These are phyloP conservation scores for Moesziomyces sp. DNA, from an alignment of 1,284 basidiomycete species.

Conservation along the genomic window DNA sequence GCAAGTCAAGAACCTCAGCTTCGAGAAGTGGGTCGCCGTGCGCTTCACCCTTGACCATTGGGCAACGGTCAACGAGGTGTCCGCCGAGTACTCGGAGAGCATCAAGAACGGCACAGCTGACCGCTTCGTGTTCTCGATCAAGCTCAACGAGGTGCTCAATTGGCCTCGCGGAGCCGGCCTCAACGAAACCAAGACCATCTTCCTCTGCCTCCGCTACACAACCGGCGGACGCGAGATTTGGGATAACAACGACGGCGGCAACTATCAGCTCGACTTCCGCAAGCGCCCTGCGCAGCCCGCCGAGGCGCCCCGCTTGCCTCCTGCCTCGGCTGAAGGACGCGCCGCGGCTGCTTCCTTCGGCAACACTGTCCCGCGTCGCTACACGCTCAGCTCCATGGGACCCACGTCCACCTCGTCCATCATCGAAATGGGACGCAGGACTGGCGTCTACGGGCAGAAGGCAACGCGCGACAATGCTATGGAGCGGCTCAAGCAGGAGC, in stretches of 20 bases:
- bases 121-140: conserved; percentile 72
- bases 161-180: conserved; percentile 68
- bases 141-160: conserved; percentile 70
- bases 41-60: conserved; percentile 94
- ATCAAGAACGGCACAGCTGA: conserved; percentile 75
- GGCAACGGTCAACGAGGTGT: conserved; percentile 94
- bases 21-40: conserved; percentile 85
- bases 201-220: conserved; percentile 82
- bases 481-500: conserved; percentile 70
- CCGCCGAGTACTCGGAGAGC: conserved; percentile 77
- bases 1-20: conserved; percentile 85
- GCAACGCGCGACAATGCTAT: conserved; percentile 61
- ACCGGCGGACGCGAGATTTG: conserved; percentile 81
- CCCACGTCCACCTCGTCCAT: conserved; percentile 41
- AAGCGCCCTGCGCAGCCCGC: conserved; percentile 51
- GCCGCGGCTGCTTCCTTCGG: conserved; percentile 21
- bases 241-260: conserved; percentile 87
- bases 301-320: conserved; percentile 27
- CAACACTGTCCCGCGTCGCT: conserved; percentile 37
- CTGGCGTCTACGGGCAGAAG: conserved; percentile 61
- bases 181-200: conserved; percentile 86
- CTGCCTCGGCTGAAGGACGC: conserved; percentile 19
- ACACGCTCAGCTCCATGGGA: conserved; percentile 39
- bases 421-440: conserved; percentile 54
- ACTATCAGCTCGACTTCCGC: conserved; percentile 77